These are phyloP conservation scores for Plasmodium inui DNA, from an alignment of 169 alveolate genomes.

Conservation along the genomic window DNA sequence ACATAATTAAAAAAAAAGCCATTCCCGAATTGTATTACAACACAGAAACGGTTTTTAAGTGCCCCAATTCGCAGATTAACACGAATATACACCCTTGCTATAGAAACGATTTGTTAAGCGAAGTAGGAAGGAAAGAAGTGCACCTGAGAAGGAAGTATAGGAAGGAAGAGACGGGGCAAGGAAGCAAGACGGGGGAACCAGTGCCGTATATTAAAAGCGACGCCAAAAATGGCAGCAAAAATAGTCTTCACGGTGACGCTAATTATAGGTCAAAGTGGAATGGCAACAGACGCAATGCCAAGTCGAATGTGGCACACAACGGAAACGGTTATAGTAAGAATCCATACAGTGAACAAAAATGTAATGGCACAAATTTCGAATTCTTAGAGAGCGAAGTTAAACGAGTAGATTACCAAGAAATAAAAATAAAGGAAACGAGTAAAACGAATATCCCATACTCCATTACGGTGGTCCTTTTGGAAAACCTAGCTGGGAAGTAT, in stretches of 20 bases:
- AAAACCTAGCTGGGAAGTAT: constrained; percentile 81
- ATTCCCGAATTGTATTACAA: constrained; percentile 79
- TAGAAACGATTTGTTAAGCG: neutral
- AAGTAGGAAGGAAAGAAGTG: neutral
- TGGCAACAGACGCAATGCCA: neutral
- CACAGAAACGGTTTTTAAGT: constrained; percentile 56
- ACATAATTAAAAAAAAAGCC: constrained; percentile 76
- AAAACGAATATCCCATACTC: constrained; percentile 77
- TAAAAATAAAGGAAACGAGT: constrained; percentile 46
- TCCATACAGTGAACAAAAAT: constrained; percentile 42
- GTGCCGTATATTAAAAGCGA: neutral
- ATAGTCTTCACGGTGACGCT: neutral
- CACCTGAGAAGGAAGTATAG: neutral
- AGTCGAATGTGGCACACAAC: neutral
- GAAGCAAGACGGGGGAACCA: neutral
- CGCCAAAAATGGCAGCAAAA: neutral
- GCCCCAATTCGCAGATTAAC: constrained; percentile 38
- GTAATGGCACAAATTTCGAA: constrained; percentile 71
- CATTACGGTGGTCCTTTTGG: constrained; percentile 80
- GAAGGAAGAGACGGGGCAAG: neutral
- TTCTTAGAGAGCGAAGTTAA: constrained; percentile 57
- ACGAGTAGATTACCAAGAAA: constrained; percentile 82
- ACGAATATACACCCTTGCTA: constrained; percentile 18
- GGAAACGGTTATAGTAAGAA: neutral
- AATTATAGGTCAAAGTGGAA: neutral